Evolutionary conservation across 192 early-diverging fungal genomes (phyloP), one percentile per base, ranked within the genome.

Genomic region (Coemansia sp.): DNA sequence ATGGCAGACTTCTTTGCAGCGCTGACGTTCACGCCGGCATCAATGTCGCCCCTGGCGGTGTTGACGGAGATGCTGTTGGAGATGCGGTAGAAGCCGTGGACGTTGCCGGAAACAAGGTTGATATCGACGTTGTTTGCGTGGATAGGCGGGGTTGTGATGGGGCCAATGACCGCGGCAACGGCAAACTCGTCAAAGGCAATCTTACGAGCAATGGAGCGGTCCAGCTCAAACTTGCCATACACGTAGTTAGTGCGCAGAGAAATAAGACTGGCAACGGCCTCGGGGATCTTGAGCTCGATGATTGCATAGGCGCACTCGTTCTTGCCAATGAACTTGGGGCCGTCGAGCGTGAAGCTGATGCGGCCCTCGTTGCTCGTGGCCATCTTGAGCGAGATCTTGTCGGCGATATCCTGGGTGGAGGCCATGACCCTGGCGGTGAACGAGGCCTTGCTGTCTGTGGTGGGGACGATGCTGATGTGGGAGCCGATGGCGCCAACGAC

Each of bases 181-280:
- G 68, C 67, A 61, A 83, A 83, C 49, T 67, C 63, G 45, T 76
- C 81, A 68, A 83, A 83, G 11, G 57, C 42, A 47, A 83, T 47
- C 0, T 45, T 41, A 23, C 63, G 75, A 3, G 81, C 81, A 49
- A 83, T 38, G 11, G 48, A 40, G 61, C 74, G 67, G 67, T 72
- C 70, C 10, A 83, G 67, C 63, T 70, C 74, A 64, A 72, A 72
- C 42, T 72, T 69, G 37, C 81, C 81, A 47, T 75, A 77, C 50
- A 78, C 61, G 57, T 67, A 83, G 64, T 54, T 68, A 49, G 66
- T 75, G 70, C 67, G 52, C 42, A 83, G 70, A 11, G 56, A 37
- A 5, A 53, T 65, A 10, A 83, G 61, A 40, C 62, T 57, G 16
- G 69, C 69, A 16, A 63, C 41, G 37, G 71, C 47, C 52, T 74